Percentiles rank a stretch among this genome's conserved stretches.
Conservation (phyloP, 2,329 filamentous ascomycete species). For the Didymella arachidicola region DNA sequence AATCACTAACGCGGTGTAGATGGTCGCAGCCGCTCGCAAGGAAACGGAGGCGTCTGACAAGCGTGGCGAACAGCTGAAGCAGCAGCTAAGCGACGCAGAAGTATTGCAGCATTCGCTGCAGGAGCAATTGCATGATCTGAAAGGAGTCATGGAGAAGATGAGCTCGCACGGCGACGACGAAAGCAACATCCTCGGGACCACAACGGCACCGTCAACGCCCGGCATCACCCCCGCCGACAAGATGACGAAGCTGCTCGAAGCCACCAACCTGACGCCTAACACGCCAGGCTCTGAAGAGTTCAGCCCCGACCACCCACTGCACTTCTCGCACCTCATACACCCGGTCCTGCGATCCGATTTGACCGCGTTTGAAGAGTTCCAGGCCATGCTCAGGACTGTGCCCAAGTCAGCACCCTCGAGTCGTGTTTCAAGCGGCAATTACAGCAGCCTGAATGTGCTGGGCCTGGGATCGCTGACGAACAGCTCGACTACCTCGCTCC, state of each 20-base stretch:
- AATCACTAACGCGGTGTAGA: slow-evolving; percentile 57
- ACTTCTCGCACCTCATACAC: slow-evolving; percentile 82
- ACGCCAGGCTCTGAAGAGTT: slow-evolving; percentile 60
- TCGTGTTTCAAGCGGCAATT: slow-evolving; percentile 75
- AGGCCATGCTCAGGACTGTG: slow-evolving; percentile 73
- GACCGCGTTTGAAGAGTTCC: slow-evolving; percentile 83
- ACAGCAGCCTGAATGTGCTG: slow-evolving; percentile 68
- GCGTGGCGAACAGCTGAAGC: slow-evolving; percentile 85
- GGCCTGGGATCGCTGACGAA: slow-evolving; percentile 60
- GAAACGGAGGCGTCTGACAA: slow-evolving; percentile 83
- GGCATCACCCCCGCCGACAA: slow-evolving; percentile 67
- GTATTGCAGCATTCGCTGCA: slow-evolving; percentile 86
- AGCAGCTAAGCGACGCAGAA: slow-evolving; percentile 87
- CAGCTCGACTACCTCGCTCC: slow-evolving; percentile 60
- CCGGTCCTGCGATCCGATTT: slow-evolving; percentile 85
- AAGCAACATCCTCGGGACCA: slow-evolving; percentile 69
- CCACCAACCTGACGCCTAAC: slow-evolving; percentile 61
- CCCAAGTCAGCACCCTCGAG: slow-evolving; percentile 66
- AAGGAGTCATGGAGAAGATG: slow-evolving; percentile 91
- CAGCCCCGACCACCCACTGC: slow-evolving; percentile 69
- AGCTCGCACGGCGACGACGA: slow-evolving; percentile 75
- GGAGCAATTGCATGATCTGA: slow-evolving; percentile 90
- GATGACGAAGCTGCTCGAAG: slow-evolving; percentile 67
- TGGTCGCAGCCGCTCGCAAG: slow-evolving; percentile 89
- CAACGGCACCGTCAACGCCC: slow-evolving; percentile 79